Base-by-base conservation (phyloP, 495 filamentous ascomycete species). In the Cairneyella variabilis region DNA sequence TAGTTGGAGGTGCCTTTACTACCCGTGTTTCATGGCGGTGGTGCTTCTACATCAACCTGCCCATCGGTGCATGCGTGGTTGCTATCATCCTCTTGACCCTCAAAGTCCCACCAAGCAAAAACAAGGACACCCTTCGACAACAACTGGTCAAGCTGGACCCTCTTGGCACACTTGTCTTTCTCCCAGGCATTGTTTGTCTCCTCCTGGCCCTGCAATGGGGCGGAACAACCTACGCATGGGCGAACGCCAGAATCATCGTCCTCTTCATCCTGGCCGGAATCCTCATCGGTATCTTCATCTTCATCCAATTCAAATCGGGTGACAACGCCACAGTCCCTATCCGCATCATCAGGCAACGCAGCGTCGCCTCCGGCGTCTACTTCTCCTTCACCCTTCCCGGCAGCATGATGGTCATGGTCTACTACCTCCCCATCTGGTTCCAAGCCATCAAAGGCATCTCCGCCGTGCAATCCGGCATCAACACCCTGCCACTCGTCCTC, bases 311-410 rank as follows among this genome's bases (percentile, higher is more conserved):
- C 44, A 74, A 78, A 70, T 77, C 77, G 57, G 79, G 82, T 3
- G 83, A 93, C 12, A 82, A 74, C 6, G 92, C 92, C 3, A 92
- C 89, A 2, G 71, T 96, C 1, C 90, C 90, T 6, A 78, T 80
- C 2, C 79, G 83, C 28, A 71, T 96, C 48, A 71, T 95, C 54
- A 82, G 73, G 14, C 83, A 93, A 59, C 81, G 90, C 6, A 88
- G 76, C 49, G 80, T 97, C n/a, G 75, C 80, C 28, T 76, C 74
- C 18, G 79, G 78, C 2, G 68, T 76, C 0, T 67, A 78, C 47
- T 91, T 83, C 64, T 71, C 78, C 41, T 72, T 84, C 55, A 72
- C 76, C 50, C 46, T 85, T 20, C 77, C 83, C 4, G 84, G 76
- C 2, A 70, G 80, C 0, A 90, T 91, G 75, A 79, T 93, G 60